Percentiles rank a stretch among this genome's conserved stretches.
These are phyloP conservation scores for Hypomontagnella monticulosa DNA, from an alignment of 495 filamentous ascomycete genomes.

Conservation along the genomic window DNA sequence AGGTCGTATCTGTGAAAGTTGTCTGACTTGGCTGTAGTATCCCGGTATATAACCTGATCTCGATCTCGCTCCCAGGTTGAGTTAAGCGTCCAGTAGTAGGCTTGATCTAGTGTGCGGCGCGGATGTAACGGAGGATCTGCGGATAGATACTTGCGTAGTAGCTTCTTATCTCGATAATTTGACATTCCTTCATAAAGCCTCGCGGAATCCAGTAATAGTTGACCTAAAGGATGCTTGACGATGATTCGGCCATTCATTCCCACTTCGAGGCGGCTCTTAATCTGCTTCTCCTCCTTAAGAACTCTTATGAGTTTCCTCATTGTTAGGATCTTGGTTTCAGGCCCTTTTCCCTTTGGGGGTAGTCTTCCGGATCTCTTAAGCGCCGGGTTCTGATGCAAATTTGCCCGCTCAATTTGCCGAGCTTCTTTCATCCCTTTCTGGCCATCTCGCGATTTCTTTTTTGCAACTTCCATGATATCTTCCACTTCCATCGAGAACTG, in stretches of 20 bases:
- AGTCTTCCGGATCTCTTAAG: not conserved
- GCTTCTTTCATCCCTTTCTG: conserved; percentile 2
- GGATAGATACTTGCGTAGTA: conserved; percentile 67
- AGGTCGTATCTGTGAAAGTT: conserved; percentile 39
- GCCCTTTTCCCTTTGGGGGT: not conserved
- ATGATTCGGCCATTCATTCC: conserved; percentile 41
- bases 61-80: conserved; percentile 68
- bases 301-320: conserved; percentile 30
- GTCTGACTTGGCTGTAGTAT: conserved; percentile 45
- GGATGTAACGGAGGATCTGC: conserved; percentile 69
- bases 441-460: conserved; percentile 13
- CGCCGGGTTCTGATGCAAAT: not conserved
- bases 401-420: conserved; percentile 1
- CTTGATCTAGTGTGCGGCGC: conserved; percentile 75
- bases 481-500: conserved; percentile 51
- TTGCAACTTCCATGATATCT: conserved; percentile 34
- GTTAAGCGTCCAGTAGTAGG: conserved; percentile 69
- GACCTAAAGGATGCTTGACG: conserved; percentile 46
- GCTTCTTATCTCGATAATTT: conserved; percentile 62
- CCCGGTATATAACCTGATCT: conserved; percentile 74
- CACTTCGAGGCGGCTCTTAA: not conserved
- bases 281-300: conserved; percentile 1
- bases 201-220: conserved; percentile 52
- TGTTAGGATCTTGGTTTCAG: not conserved
- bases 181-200: conserved; percentile 53